Evolutionary conservation across 2,329 filamentous ascomycete genomes (phyloP).

Genomic region (Leptographium flavum): DNA sequence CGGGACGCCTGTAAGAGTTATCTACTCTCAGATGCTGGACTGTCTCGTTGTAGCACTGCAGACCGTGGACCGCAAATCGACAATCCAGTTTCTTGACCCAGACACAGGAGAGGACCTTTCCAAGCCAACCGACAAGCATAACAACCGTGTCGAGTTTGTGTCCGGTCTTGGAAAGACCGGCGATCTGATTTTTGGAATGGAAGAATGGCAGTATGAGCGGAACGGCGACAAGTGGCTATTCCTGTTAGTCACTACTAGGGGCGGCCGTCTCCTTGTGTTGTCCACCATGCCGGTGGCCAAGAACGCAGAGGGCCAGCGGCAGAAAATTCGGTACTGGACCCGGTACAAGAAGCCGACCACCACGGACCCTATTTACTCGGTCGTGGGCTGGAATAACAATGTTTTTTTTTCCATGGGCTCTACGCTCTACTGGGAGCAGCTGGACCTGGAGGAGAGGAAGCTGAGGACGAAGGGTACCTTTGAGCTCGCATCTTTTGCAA

Average conservation of each 20-base stretch:
- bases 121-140: conserved; percentile 26
- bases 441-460: conserved; percentile 36
- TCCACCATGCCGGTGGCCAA: conserved; percentile 23
- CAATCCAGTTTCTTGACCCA: conserved; percentile 41
- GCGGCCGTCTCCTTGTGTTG: conserved; percentile 41
- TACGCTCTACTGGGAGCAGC: conserved; percentile 39
- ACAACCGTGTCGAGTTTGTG: conserved; percentile 30
- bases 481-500: conserved; percentile 38
- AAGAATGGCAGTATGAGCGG: conserved; percentile 49
- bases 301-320: conserved; percentile 12
- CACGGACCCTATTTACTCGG: conserved; percentile 37
- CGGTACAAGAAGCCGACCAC: conserved; percentile 29
- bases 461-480: conserved; percentile 32
- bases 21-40: conserved; percentile 39
- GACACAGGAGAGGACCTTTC: conserved; percentile 39
- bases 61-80: conserved; percentile 24
- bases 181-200: conserved; percentile 45
- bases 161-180: conserved; percentile 39
- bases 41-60: conserved; percentile 39
- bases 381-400: conserved; percentile 38
- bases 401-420: conserved; percentile 41
- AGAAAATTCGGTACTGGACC: conserved; percentile 37
- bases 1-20: conserved; percentile 34
- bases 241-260: conserved; percentile 43
- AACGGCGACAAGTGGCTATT: conserved; percentile 46